These are phyloP conservation scores for Knoxia roxburghii DNA, from an alignment of 257 asterid genomes.

Conservation along the genomic window DNA sequence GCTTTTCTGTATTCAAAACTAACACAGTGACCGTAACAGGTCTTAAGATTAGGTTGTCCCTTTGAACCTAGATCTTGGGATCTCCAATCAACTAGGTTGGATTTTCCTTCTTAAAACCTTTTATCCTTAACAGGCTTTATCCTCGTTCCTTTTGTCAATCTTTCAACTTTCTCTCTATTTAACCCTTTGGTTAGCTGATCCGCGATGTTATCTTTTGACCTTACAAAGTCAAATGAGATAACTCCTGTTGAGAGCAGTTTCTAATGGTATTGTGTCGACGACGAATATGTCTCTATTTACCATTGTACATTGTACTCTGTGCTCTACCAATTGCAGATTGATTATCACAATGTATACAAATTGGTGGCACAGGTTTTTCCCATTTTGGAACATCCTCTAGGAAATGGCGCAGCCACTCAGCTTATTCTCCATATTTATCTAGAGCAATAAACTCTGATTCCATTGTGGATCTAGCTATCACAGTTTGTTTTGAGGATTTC, in stretches of 20 bases:
- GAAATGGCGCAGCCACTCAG: not conserved
- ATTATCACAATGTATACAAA: not conserved
- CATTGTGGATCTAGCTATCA: not conserved
- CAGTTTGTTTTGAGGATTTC: conserved; percentile 4
- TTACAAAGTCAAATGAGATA: not conserved
- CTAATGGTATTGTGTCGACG: not conserved
- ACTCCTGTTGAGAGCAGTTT: not conserved
- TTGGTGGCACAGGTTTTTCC: not conserved
- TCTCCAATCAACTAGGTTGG: conserved; percentile 1
- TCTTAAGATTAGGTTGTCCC: not conserved
- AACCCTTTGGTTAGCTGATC: not conserved
- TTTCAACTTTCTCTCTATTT: not conserved
- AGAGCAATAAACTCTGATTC: conserved; percentile 1
- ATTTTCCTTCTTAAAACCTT: not conserved
- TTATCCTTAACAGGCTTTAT: not conserved
- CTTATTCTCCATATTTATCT: conserved; percentile 1
- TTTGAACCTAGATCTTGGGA: conserved; percentile 3
- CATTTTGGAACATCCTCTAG: not conserved
- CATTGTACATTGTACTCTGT: not conserved
- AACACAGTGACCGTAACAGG: not conserved
- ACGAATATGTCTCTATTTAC: not conserved
- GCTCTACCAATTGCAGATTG: conserved; percentile 3
- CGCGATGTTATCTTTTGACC: not conserved
- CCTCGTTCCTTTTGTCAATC: not conserved
- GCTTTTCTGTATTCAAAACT: too few relatives aligned